Conservation (phyloP, 1,284 basidiomycete species). For the Malassezia dermatis region DNA sequence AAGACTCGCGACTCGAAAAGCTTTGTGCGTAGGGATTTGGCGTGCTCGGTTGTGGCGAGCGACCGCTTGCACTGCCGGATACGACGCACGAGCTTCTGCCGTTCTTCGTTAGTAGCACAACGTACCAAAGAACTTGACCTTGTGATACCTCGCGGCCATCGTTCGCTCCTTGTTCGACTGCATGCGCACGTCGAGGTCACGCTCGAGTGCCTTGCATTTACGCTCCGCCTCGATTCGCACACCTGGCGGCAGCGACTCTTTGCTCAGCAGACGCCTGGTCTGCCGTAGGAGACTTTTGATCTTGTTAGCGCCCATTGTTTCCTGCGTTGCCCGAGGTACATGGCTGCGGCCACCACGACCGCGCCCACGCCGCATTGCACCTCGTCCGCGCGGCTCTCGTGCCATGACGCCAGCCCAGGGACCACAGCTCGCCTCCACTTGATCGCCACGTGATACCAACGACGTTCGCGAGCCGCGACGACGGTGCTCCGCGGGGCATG, state of each 20-base stretch:
- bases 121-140: slow-evolving; percentile 19
- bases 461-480: neutral
- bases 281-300: slow-evolving; percentile 12
- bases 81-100: slow-evolving; percentile 14
- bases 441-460: neutral
- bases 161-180: slow-evolving; percentile 7
- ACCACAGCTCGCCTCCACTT: neutral
- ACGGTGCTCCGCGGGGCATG: slow-evolving; percentile 5
- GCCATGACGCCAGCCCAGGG: neutral
- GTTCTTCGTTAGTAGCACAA: slow-evolving; percentile 1
- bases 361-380: neutral
- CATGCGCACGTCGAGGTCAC: slow-evolving; percentile 5
- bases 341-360: neutral
- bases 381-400: neutral
- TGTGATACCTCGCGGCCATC: slow-evolving; percentile 11
- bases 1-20: slow-evolving; percentile 10
- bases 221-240: slow-evolving; percentile 17
- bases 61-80: slow-evolving; percentile 8
- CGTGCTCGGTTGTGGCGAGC: neutral
- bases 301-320: slow-evolving; percentile 11
- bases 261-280: slow-evolving; percentile 9
- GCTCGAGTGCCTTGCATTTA: slow-evolving; percentile 8
- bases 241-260: slow-evolving; percentile 9
- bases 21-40: neutral
- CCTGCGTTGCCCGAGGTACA: neutral